Percentiles rank a stretch among this genome's conserved stretches.
Evolutionary conservation across 2,329 filamentous ascomycete genomes (phyloP).

Genomic region (Diaporthe sp.): DNA sequence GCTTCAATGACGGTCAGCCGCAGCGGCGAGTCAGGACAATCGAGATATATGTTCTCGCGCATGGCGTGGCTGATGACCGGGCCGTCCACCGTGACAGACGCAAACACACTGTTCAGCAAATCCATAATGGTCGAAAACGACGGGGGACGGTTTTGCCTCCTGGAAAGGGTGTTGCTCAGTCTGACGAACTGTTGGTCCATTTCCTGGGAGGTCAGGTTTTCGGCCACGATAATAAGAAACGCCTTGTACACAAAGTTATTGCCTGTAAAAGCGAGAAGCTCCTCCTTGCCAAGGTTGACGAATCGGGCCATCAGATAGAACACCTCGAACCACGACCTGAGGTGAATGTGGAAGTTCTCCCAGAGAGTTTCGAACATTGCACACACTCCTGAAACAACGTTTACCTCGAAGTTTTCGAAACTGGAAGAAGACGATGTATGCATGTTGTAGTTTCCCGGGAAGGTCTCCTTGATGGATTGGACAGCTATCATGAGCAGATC

Average conservation of each 20-base stretch:
- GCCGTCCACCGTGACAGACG: constrained; percentile 48
- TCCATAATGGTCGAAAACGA: constrained; percentile 64
- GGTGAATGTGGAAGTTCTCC: constrained; percentile 68
- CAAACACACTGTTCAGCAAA: constrained; percentile 56
- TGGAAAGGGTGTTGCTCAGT: constrained; percentile 62
- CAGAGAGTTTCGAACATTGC: constrained; percentile 67
- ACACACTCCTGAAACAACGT: constrained; percentile 53
- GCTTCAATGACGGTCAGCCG: constrained; percentile 38
- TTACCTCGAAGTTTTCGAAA: constrained; percentile 44
- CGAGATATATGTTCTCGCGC: constrained; percentile 50
- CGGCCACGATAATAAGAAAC: constrained; percentile 70
- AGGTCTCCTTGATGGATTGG: constrained; percentile 58
- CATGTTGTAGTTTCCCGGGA: constrained; percentile 59
- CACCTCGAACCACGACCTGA: constrained; percentile 80
- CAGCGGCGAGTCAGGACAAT: constrained; percentile 42
- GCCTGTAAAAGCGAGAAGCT: constrained; percentile 69
- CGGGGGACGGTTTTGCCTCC: constrained; percentile 62
- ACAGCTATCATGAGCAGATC: constrained; percentile 64
- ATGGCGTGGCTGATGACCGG: constrained; percentile 30
- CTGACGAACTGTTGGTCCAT: constrained; percentile 65
- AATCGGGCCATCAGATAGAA: constrained; percentile 79
- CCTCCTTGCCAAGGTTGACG: constrained; percentile 67
- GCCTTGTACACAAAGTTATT: constrained; percentile 69
- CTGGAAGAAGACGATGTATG: neutral
- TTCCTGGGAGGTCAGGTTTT: constrained; percentile 55